Base-by-base conservation (phyloP, 208 protist species). In the Acanthamoeba sp. region DNA sequence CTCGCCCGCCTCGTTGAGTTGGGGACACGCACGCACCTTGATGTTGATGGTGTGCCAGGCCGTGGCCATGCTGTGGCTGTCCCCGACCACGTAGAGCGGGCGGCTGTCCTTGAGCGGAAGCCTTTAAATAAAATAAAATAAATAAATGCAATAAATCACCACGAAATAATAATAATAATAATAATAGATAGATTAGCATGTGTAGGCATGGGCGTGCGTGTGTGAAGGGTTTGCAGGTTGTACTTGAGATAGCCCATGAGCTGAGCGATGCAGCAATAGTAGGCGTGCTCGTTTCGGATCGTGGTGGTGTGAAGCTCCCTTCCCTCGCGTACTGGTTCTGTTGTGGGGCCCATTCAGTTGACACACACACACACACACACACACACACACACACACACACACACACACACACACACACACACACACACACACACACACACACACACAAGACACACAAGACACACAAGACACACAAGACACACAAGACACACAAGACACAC, bases 271-370 rank as follows among this genome's bases (percentile, higher is more conserved):
- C 94, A 97, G 52, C 80, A 93, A 82, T 95, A 98, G 94, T 98
- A 97, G 3, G 96, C 97, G 42, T 97, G 93, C 82, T 98, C 97
- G 90, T 98, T 98, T 29, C 97, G 76, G 20, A 96, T 88, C 9
- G 50, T 85, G 6, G 96, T 97, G n/a, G 94, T 45, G 88, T 98
- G 97, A 29, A 97, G 52, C 50, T 97, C 93, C 76, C 92, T 24
- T 14, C 89, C 94, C 14, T 22, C 71, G 24, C 90, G 64, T 4
- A 71, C 34, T 38, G 64, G 27, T 42, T 95, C 95, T 95, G 91
- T 20, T 80, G 18, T 34, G 14, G 9, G 48, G 45, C 3, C 16
- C 24, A 24, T n/a, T n/a, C 12, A 62, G 36, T 84, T 52, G 10
- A 32, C 73, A n/a, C n/a, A n/a, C n/a, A n/a, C n/a, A n/a, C n/a